Evolutionary conservation across 179 eudicot genomes (phyloP), one percentile per base, ranked within the genome.

Genomic region (Nepenthes alata): DNA sequence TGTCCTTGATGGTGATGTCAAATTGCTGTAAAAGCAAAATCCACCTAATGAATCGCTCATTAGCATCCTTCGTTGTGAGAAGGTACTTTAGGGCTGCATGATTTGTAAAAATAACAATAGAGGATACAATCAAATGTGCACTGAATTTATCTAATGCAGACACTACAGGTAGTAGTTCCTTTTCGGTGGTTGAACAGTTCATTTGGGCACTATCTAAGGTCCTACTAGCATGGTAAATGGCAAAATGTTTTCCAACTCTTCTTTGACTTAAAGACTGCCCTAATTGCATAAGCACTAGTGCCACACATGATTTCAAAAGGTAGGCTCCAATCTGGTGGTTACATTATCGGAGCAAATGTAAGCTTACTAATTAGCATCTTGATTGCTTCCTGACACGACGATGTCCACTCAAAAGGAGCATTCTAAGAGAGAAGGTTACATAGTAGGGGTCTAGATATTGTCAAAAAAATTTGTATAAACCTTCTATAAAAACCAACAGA

Each of bases 271-370:
- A 25, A 25, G 2, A 60, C 53, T 3, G 3, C 63, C 1, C 36
- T 12, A 10, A 60, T n/a, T 10, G 10, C 15, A 10, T 60, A 44
- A 35, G 45, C 63, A 41, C 63, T 60, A 1, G 35, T 53, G 9
- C 47, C 63, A 15, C 63, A 47, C 53, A 60, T 60, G 2, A 60
- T 14, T 25, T 60, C 63, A 34, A 60, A 60, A 41, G 52, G 52
- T 3, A 47, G 2, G 6, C 6, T 13, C 36, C 36, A 60, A 34
- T 60, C 34, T 9, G 63, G 63, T 1, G 52, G 36, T 13, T 44
- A 5, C 4, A 60, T 60, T 4, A 44, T 44, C 5, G 53, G 63
- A 13, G 63, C 11, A 60, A 37, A 60, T 5, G 7, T 25, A 8
- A 60, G 5, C 4, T 3, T 1, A 2, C 14, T 35, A 3, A 15